phyloP scores from a whole-genome alignment of 1,139 yeast genomes.

The Hyphopichia burtonii region DNA sequence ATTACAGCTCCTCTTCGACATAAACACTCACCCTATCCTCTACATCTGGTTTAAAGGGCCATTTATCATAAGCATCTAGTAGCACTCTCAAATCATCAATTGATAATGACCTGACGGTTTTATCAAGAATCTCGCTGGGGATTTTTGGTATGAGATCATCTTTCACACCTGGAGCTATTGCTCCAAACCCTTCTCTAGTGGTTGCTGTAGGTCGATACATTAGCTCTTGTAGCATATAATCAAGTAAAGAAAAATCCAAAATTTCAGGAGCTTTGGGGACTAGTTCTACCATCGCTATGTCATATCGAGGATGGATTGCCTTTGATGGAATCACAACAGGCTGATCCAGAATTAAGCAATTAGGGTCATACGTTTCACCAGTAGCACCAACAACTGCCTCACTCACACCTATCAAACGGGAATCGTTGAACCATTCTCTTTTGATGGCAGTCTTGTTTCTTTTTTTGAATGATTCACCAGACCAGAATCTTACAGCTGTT shows the following conservation, averaged over 20 bases:
- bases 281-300: conserved; percentile 54
- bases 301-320: conserved; percentile 22
- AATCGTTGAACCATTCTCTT: conserved; percentile 57
- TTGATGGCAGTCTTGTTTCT: conserved; percentile 62
- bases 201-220: conserved; percentile 54
- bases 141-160: conserved; percentile 50
- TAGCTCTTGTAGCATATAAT: conserved; percentile 64
- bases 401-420: conserved; percentile 48
- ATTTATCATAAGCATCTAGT: conserved; percentile 52
- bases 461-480: conserved; percentile 42
- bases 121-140: conserved; percentile 37
- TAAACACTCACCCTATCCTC: background rate
- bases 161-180: conserved; percentile 80
- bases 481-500: conserved; percentile 62
- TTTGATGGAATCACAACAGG: conserved; percentile 30
- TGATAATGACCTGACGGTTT: conserved; percentile 49
- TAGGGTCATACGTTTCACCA: conserved; percentile 30
- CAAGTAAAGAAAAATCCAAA: conserved; percentile 58
- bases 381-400: conserved; percentile 18
- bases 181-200: conserved; percentile 47
- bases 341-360: conserved; percentile 35
- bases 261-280: conserved; percentile 43
- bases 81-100: conserved; percentile 53
- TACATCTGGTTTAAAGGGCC: conserved; percentile 82
- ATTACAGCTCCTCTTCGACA: background rate